These are phyloP conservation scores for Kodamaea arcana DNA, from an alignment of 1,139 yeast species.

Conservation along the genomic window DNA sequence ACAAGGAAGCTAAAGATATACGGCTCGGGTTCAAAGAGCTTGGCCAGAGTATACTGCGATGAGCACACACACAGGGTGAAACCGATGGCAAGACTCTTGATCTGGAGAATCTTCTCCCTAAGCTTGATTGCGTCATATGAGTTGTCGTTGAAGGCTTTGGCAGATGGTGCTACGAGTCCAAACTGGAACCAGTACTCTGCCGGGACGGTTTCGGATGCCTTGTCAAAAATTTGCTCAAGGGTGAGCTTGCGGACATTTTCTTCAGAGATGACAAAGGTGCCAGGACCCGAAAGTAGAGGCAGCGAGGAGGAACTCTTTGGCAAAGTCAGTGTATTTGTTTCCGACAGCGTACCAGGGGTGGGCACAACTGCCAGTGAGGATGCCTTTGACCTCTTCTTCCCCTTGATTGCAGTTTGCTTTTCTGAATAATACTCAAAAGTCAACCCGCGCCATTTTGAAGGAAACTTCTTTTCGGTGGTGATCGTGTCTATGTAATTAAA, in stretches of 20 bases:
- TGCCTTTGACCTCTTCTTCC: conserved; percentile 4
- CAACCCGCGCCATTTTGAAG: conserved; percentile 54
- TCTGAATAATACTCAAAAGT: conserved; percentile 52
- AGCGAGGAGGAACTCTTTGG: neutral
- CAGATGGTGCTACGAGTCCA: conserved; percentile 56
- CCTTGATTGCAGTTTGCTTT: conserved; percentile 1
- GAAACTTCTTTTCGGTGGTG: conserved; percentile 43
- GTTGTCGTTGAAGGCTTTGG: conserved; percentile 66
- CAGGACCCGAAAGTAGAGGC: neutral
- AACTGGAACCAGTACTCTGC: conserved; percentile 61
- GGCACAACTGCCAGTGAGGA: neutral
- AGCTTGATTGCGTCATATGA: conserved; percentile 51
- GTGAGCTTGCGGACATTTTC: conserved; percentile 50
- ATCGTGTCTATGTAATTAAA: conserved; percentile 53
- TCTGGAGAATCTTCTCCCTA: conserved; percentile 56
- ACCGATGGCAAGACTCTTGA: conserved; percentile 67
- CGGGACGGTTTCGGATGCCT: conserved; percentile 58
- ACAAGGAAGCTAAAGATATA: conserved; percentile 67
- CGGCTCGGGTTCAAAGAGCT: conserved; percentile 72
- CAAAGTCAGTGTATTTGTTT: too few species aligned
- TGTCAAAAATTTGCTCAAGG: conserved; percentile 61
- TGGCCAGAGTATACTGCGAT: conserved; percentile 54
- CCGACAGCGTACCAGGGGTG: too few species aligned
- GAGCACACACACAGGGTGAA: conserved; percentile 47
- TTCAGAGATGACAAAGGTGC: conserved; percentile 25